Evolutionary conservation across 306 rosid species (phyloP), one percentile per base, ranked within the genome.

Genomic region (Lathyrus tuberosus): DNA sequence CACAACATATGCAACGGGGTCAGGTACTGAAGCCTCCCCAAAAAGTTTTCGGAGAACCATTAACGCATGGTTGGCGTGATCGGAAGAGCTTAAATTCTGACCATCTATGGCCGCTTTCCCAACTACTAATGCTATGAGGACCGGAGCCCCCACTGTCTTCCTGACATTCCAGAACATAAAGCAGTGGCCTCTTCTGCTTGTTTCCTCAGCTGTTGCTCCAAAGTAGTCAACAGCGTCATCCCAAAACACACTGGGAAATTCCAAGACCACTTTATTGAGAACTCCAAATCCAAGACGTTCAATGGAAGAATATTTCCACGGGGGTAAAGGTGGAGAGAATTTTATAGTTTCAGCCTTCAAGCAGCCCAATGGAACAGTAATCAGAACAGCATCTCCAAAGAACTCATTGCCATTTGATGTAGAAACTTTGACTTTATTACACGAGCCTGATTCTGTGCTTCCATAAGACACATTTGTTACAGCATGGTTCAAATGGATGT

Each of bases 91-190:
- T 81, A 84, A 68, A 72, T 64, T 80, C 82, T 87, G 96, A 64
- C 90, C 86, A 65, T 90, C 97, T 79, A 85, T 78, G 52, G 98
- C 98, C 68, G 98, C 97, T 86, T 89, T 89, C 79, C 98, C 98
- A 78, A 94, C 98, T 67, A 94, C 82, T 64, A 94, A 81, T 68
- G 98, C 97, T 51, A 94, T 94, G 33, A 94, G 98, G 76, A 94
- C 92, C 44, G 98, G 98, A 84, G 98, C 96, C 59, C 98, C 96
- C 15, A 84, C 96, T 6, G 98, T 94, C 82, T 90, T 94, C 78
- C 67, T 90, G 73, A 91, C 75, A 86, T 94, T 94, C 98, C 98
- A 94, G 84, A 94, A 94, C 98, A 90, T 94, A 84, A 94, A 94
- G 78, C 98, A 94, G 77, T 90, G 86, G 48, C 98, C 98, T 68